Conservation (phyloP, 306 rosid species). For the Neltuma alba region DNA sequence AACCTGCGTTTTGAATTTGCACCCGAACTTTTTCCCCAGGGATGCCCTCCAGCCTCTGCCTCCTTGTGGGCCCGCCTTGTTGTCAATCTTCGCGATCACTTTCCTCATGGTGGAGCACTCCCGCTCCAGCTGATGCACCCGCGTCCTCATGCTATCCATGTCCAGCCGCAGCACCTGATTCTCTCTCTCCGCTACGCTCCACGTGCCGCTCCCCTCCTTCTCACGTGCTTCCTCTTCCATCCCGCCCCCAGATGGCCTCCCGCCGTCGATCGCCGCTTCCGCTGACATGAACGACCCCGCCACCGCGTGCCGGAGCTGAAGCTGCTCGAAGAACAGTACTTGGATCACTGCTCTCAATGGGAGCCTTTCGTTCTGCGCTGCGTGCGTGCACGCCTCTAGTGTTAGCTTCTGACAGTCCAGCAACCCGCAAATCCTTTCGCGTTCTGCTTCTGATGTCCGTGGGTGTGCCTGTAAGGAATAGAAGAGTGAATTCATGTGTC, state of each 20-base stretch:
- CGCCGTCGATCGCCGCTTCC: slow-evolving; percentile 50
- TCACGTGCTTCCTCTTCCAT: slow-evolving; percentile 37
- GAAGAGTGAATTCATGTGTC: background rate
- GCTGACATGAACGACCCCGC: slow-evolving; percentile 74
- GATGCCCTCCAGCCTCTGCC: slow-evolving; percentile 52
- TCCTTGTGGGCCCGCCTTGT: slow-evolving; percentile 41
- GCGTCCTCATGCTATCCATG: slow-evolving; percentile 99
- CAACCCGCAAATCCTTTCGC: slow-evolving; percentile 77
- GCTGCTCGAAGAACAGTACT: slow-evolving; percentile 95
- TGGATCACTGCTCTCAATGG: slow-evolving; percentile 90
- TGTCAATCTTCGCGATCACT: slow-evolving; percentile 73
- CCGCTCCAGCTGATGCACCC: slow-evolving; percentile 91
- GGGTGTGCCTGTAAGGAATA: slow-evolving; percentile 65
- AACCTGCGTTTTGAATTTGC: slow-evolving; percentile 94
- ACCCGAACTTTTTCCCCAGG: slow-evolving; percentile 69
- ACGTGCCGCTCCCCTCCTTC: slow-evolving; percentile 49
- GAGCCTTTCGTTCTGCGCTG: slow-evolving; percentile 96
- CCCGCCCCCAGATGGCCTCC: slow-evolving; percentile 48
- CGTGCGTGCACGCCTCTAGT: slow-evolving; percentile 96
- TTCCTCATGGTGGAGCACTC: slow-evolving; percentile 90
- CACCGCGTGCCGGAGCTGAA: slow-evolving; percentile 93
- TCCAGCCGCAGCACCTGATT: slow-evolving; percentile 95
- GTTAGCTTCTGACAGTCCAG: slow-evolving; percentile 88
- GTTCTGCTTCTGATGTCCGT: slow-evolving; percentile 66
- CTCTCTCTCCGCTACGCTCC: slow-evolving; percentile 84